Conservation (phyloP, 176 grass and related monocot species). For the Oryza brachyantha region DNA sequence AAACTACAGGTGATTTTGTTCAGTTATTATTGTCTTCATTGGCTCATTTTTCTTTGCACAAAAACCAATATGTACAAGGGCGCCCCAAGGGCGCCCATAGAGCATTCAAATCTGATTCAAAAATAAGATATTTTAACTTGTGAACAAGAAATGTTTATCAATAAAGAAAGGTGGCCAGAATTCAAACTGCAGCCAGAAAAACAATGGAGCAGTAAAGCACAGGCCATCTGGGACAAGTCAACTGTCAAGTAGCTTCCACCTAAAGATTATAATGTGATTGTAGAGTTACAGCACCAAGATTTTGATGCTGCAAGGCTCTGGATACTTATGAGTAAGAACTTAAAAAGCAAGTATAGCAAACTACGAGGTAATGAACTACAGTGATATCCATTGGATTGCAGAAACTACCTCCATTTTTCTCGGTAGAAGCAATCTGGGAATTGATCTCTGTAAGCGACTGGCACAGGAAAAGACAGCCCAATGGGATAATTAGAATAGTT, state of each 20-base stretch:
- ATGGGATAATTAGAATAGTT: constrained; percentile 24
- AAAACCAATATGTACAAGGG: background rate
- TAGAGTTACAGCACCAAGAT: background rate
- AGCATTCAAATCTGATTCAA: constrained; percentile 1
- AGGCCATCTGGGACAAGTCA: background rate
- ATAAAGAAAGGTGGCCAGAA: constrained; percentile 23
- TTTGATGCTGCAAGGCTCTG: background rate
- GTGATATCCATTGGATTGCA: constrained; percentile 25
- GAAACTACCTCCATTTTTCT: constrained; percentile 91
- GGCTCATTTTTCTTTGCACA: background rate
- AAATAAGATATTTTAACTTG: background rate
- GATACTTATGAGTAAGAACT: background rate
- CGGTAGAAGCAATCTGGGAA: constrained; percentile 66
- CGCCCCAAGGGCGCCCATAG: background rate
- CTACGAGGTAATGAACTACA: background rate
- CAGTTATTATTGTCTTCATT: constrained; percentile 16
- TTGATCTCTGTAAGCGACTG: constrained; percentile 89
- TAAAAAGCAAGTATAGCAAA: constrained; percentile 2
- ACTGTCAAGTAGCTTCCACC: background rate
- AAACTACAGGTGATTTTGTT: background rate
- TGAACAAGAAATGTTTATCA: background rate
- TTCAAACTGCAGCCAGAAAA: background rate
- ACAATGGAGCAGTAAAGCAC: background rate
- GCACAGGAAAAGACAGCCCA: constrained; percentile 27
- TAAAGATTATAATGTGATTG: constrained; percentile 6